These are phyloP conservation scores for Teratosphaeria epicoccoides DNA, from an alignment of 2,329 filamentous ascomycete genomes.

Conservation along the genomic window DNA sequence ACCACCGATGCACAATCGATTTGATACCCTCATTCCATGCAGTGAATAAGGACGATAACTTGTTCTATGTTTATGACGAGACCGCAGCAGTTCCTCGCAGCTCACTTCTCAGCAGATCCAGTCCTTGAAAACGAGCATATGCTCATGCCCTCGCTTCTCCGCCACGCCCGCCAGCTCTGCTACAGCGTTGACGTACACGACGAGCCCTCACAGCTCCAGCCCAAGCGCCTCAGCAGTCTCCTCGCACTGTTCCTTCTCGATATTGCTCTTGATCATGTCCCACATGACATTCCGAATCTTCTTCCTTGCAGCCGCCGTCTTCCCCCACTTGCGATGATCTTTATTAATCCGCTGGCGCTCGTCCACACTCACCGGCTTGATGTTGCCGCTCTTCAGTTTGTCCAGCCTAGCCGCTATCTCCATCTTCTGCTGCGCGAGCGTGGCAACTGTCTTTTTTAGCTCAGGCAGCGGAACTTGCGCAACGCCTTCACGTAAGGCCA, in stretches of 20 bases:
- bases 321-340: conserved; percentile 36
- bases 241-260: conserved; percentile 37
- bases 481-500: conserved; percentile 36
- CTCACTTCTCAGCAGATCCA: too few species aligned
- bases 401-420: conserved; percentile 32
- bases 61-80: background rate
- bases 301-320: conserved; percentile 32
- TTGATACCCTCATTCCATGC: background rate
- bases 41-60: background rate
- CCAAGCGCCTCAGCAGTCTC: conserved; percentile 29
- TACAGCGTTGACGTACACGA: background rate
- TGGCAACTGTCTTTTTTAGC: conserved; percentile 34
- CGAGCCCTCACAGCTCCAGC: conserved; percentile 11
- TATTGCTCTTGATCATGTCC: conserved; percentile 36
- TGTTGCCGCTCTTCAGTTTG: conserved; percentile 30
- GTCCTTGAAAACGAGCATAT: too few species aligned
- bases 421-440: conserved; percentile 36
- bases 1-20: background rate
- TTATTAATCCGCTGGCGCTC: conserved; percentile 38
- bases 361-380: conserved; percentile 37
- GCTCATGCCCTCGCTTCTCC: background rate
- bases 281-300: conserved; percentile 43
- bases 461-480: conserved; percentile 42
- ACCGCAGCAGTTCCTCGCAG: too few species aligned
- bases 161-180: too few species aligned